Evolutionary conservation across 139 green algal genomes (phyloP), one percentile per base, ranked within the genome.

Genomic region (Chlamydomonas sp.): DNA sequence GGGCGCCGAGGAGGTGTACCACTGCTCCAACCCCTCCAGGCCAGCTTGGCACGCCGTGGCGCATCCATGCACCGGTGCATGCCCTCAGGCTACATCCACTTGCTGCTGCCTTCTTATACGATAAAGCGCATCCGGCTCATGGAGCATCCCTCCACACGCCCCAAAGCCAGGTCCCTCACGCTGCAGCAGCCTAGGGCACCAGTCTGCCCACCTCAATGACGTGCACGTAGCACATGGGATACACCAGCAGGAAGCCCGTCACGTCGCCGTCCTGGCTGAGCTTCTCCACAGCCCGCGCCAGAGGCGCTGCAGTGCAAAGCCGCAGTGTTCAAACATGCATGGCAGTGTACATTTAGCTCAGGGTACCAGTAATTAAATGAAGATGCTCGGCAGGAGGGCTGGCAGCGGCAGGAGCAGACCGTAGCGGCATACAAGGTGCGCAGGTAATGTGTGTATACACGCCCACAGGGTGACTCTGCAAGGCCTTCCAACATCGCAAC

Each of bases 201-300:
- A 49, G 12, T n/a, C 57, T 1, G 15, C 85, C 3, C 63, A 90
- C 88, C 88, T 91, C 90, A 4, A 92, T 81, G 10, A 89, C 61
- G 73, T 92, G 90, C 0, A 92, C 81, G 77, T 89, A 88, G 72
- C 85, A 90, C 3, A 83, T 17, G n/a, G 90, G 90, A 64, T 90
- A 92, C 12, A 87, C 76, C 59, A 92, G 83, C n/a, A 92, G 57
- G 20, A 92, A 77, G 1, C 90, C 90, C 2, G 71, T 88, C 1
- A 92, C 63, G 31, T 92, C 90, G 1, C 69, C 80, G 17, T 82
- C 79, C 1, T 72, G 58, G 49, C 71, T 63, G 83, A 90, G 81
- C 59, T 90, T 90, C 10, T 92, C 90, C 64, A 92, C 67, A 3
- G 86, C 18, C 16, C 79, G 81, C 6, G 79, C 60, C 6, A 89